Evolutionary conservation across 192 early-diverging fungal genomes (phyloP).

Genomic region (Backusella australiensis): DNA sequence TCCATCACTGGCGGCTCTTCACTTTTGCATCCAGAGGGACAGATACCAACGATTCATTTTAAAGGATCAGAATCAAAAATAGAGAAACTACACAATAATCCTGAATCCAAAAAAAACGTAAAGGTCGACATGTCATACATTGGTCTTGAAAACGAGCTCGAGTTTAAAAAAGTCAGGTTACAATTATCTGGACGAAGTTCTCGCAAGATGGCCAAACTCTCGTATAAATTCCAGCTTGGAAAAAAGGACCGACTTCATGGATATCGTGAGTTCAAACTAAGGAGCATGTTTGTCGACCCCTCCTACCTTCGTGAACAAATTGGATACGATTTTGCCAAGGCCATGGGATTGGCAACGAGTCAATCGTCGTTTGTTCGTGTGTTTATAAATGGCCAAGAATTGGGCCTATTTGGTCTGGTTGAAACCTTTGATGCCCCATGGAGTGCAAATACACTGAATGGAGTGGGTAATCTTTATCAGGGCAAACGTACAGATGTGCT

Average conservation of each 20-base stretch:
- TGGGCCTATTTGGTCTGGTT: slow-evolving; percentile 3
- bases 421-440: not conserved
- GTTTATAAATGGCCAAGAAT: not conserved
- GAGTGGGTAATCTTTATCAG: not conserved
- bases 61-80: not conserved
- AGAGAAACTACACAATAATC: not conserved
- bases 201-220: not conserved
- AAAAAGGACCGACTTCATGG: not conserved
- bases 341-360: not conserved
- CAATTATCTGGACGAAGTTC: not conserved
- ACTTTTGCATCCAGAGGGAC: not conserved
- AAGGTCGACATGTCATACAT: not conserved
- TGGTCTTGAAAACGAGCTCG: not conserved
- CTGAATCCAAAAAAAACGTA: not conserved
- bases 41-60: not conserved
- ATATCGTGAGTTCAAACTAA: not conserved
- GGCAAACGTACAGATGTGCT: not conserved
- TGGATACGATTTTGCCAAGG: not conserved
- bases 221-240: not conserved
- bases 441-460: not conserved
- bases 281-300: not conserved
- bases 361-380: not conserved
- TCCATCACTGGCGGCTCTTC: not conserved
- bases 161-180: not conserved
- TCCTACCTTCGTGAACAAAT: not conserved